A percentile compares a stretch with the other conserved stretches of the same genome.
phyloP scores from a whole-genome alignment of 1,284 basidiomycete genomes.

The Inonotus obliquus region DNA sequence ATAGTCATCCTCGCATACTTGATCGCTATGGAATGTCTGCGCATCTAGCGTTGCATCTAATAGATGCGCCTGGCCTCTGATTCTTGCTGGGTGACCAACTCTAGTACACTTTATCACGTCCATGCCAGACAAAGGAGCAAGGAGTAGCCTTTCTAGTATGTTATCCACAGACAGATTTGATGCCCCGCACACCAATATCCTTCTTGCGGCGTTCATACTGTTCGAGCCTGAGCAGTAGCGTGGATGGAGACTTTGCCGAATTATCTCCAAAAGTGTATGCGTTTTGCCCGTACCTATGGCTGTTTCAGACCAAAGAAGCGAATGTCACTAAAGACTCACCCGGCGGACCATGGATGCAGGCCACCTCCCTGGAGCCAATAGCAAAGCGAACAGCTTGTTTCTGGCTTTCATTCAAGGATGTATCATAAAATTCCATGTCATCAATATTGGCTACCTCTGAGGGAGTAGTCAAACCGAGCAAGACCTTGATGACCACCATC shows the following conservation, averaged over 20 bases:
- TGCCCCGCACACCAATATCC: constrained; percentile 82
- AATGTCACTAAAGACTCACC: constrained; percentile 44
- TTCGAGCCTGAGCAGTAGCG: constrained; percentile 31
- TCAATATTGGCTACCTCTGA: constrained; percentile 27
- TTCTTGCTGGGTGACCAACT: constrained; percentile 90
- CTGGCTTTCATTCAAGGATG: constrained; percentile 79
- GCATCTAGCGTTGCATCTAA: constrained; percentile 84
- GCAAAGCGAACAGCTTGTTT: constrained; percentile 76
- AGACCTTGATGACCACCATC: constrained; percentile 52
- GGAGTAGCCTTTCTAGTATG: constrained; percentile 77
- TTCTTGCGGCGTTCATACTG: constrained; percentile 44
- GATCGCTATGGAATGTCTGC: constrained; percentile 75
- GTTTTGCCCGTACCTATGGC: constrained; percentile 82
- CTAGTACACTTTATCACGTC: constrained; percentile 65
- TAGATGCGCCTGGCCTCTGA: constrained; percentile 69
- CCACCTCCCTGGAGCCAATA: constrained; percentile 69
- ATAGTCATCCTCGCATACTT: constrained; percentile 34
- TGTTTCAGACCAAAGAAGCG: neutral
- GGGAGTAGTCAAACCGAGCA: constrained; percentile 58
- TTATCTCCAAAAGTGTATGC: constrained; percentile 86
- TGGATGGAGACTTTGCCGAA: constrained; percentile 68
- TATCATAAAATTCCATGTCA: constrained; percentile 69
- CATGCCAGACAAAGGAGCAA: constrained; percentile 40
- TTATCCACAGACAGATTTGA: constrained; percentile 93
- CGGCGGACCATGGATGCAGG: constrained; percentile 96